Conservation (phyloP, 1,139 yeast genomes). For the Meyerozyma sp. region DNA sequence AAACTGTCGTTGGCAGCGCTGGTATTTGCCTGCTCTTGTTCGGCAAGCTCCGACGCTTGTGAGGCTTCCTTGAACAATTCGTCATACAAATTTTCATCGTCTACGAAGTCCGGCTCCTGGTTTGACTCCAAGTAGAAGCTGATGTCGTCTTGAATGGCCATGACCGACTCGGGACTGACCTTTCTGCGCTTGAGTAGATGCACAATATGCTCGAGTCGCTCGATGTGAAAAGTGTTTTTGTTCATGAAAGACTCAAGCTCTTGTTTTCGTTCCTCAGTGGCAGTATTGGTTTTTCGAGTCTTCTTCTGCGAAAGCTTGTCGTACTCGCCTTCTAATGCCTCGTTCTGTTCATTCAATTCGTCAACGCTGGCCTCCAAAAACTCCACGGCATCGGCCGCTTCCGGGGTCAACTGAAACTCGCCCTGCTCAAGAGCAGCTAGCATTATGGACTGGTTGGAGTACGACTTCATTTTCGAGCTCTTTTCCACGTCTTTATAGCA, state of each 20-base stretch:
- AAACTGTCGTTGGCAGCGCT: background rate
- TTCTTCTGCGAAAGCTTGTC: slow-evolving; percentile 39
- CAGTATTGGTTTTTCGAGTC: slow-evolving; percentile 33
- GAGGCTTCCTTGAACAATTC: slow-evolving; percentile 28
- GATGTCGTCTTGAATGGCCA: slow-evolving; percentile 37
- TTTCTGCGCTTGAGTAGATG: slow-evolving; percentile 21
- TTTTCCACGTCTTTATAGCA: slow-evolving; percentile 44
- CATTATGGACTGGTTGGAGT: slow-evolving; percentile 43
- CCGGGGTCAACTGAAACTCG: slow-evolving; percentile 24
- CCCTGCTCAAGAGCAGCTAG: slow-evolving; percentile 36
- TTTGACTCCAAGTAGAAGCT: slow-evolving; percentile 33
- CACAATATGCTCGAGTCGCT: slow-evolving; percentile 30
- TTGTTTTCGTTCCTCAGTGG: slow-evolving; percentile 38
- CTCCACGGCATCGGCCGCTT: slow-evolving; percentile 29
- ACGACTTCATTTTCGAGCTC: slow-evolving; percentile 40
- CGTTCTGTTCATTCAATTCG: slow-evolving; percentile 30
- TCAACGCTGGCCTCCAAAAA: slow-evolving; percentile 28
- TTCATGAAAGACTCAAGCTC: slow-evolving; percentile 33
- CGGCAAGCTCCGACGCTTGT: slow-evolving; percentile 1
- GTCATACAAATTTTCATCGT: slow-evolving; percentile 38
- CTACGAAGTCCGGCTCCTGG: slow-evolving; percentile 36
- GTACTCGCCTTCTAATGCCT: slow-evolving; percentile 25
- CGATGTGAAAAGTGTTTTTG: slow-evolving; percentile 35
- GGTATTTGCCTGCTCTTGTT: background rate
- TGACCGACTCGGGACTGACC: slow-evolving; percentile 15